A percentile compares a stretch with the other conserved stretches of the same genome.
These are phyloP conservation scores for Apiospora phragmitis DNA, from an alignment of 2,329 filamentous ascomycete genomes.

Conservation along the genomic window DNA sequence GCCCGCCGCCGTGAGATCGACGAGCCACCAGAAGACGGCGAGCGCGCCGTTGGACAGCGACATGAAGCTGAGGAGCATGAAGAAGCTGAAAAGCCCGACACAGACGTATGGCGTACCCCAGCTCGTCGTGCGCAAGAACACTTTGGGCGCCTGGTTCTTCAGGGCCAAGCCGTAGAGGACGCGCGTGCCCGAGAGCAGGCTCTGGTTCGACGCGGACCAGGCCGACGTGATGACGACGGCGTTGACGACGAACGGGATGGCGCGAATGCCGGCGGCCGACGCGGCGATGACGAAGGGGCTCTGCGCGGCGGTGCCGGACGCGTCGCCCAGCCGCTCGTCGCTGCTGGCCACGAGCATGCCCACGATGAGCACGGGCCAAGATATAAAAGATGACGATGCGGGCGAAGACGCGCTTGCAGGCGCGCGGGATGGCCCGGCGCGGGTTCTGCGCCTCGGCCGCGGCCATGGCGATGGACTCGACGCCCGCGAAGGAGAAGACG, in stretches of 20 bases:
- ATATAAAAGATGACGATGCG: constrained; percentile 82
- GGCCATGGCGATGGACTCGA: constrained; percentile 75
- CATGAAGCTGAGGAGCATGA: constrained; percentile 61
- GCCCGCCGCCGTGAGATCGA: constrained; percentile 61
- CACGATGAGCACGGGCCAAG: constrained; percentile 68
- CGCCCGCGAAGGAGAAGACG: constrained; percentile 76
- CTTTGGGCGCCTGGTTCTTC: constrained; percentile 68
- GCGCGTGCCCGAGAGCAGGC: constrained; percentile 73
- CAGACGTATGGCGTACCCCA: constrained; percentile 59
- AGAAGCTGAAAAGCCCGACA: constrained; percentile 52
- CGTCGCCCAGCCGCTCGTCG: constrained; percentile 51
- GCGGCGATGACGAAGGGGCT: constrained; percentile 79
- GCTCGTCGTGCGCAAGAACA: constrained; percentile 61
- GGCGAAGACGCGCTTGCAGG: constrained; percentile 79
- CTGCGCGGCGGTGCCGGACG: constrained; percentile 63
- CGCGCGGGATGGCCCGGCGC: constrained; percentile 71
- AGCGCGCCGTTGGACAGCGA: constrained; percentile 56
- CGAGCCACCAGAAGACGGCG: constrained; percentile 67
- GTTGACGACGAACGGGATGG: constrained; percentile 69
- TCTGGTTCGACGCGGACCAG: constrained; percentile 75
- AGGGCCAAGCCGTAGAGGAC: constrained; percentile 73
- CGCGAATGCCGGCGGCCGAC: constrained; percentile 59
- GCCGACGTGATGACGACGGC: constrained; percentile 74
- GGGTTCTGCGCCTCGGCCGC: constrained; percentile 81
- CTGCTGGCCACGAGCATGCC: constrained; percentile 78